Conservation (phyloP, 352 stramenopile species). For the Porosira glacialis region DNA sequence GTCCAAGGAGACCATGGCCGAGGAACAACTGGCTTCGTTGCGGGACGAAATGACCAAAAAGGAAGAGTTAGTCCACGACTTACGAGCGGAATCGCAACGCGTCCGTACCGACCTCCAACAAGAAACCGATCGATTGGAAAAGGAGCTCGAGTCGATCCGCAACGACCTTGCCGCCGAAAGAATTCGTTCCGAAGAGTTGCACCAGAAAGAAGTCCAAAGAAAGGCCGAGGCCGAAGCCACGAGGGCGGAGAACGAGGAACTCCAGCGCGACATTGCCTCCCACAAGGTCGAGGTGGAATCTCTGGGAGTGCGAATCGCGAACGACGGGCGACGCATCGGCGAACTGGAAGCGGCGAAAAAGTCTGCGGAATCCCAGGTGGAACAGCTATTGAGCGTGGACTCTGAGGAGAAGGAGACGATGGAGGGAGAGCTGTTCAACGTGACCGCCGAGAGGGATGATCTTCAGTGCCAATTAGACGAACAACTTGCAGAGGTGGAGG, state of each 20-base stretch:
- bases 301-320: conserved; percentile 6
- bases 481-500: conserved; percentile 28
- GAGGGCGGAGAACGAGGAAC: conserved; percentile 27
- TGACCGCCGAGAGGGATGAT: conserved; percentile 46
- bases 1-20: too few relatives aligned
- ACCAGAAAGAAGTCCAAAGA: neutral
- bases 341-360: conserved; percentile 34
- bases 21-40: conserved; percentile 34
- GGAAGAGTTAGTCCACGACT: too few relatives aligned
- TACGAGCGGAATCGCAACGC: too few relatives aligned
- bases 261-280: conserved; percentile 12
- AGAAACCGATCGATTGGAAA: conserved; percentile 28
- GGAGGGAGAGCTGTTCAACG: conserved; percentile 37
- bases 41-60: conserved; percentile 32
- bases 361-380: conserved; percentile 20
- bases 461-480: conserved; percentile 39
- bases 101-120: too few relatives aligned
- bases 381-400: conserved; percentile 18
- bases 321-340: conserved; percentile 26
- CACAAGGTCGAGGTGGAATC: conserved; percentile 23
- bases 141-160: conserved; percentile 21
- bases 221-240: conserved; percentile 7
- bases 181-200: conserved; percentile 19
- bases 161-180: conserved; percentile 22
- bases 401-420: neutral